These are phyloP conservation scores for Lichtheimia corymbifera DNA, from an alignment of 371 early-diverging fungal species.

Conservation along the genomic window DNA sequence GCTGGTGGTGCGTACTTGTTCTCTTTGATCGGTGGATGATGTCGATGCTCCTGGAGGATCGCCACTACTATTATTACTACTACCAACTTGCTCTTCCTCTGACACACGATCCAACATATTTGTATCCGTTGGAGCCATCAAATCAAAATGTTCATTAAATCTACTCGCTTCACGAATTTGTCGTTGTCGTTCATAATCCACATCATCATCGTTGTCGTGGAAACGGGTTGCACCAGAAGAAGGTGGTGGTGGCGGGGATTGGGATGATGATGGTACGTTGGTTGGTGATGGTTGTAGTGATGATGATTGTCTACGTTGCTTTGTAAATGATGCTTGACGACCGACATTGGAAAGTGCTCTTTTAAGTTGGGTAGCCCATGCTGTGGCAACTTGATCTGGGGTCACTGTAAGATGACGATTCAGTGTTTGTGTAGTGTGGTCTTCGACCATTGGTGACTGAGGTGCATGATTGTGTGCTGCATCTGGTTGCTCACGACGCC, in stretches of 20 bases:
- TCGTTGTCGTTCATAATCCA: conserved; percentile 1
- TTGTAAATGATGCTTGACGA: not conserved
- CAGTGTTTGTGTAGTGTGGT: not conserved
- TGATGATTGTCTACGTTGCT: not conserved
- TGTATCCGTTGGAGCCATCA: too few species aligned
- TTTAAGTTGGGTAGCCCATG: not conserved
- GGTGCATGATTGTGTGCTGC: not conserved
- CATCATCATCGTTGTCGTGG: not conserved
- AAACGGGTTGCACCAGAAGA: not conserved
- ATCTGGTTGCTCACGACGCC: conserved; percentile 1
- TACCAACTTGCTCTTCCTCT: too few species aligned
- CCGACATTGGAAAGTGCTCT: not conserved
- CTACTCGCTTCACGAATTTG: conserved; percentile 10
- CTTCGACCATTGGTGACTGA: not conserved
- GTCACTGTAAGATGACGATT: not conserved
- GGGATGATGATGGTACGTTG: not conserved
- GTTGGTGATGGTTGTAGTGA: not conserved
- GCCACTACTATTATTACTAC: too few species aligned
- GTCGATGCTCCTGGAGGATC: too few species aligned
- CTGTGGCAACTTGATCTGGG: not conserved
- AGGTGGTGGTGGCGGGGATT: not conserved
- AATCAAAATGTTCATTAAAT: conserved; percentile 19
- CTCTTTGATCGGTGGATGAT: too few species aligned
- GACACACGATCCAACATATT: too few species aligned
- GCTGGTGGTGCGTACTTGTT: too few species aligned